Conservation (phyloP, 2,329 filamentous ascomycete genomes). For the Camptophora hylomeconis region DNA sequence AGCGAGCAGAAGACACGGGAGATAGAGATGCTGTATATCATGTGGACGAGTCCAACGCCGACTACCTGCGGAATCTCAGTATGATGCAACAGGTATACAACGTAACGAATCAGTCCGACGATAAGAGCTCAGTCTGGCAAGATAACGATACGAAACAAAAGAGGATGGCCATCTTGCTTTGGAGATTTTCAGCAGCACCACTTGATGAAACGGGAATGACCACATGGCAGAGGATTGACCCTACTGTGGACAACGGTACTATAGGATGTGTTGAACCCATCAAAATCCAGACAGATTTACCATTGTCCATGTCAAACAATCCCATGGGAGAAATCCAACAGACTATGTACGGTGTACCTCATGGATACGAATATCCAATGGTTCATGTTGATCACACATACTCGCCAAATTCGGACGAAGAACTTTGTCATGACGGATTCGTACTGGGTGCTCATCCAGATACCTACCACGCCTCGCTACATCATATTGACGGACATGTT, state of each 20-base stretch:
- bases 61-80: slow-evolving; percentile 28
- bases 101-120: slow-evolving; percentile 17
- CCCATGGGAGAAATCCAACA: too few species aligned
- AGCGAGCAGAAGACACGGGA: slow-evolving; percentile 24
- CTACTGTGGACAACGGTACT: too few species aligned
- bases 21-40: slow-evolving; percentile 20
- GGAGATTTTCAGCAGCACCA: slow-evolving; percentile 33
- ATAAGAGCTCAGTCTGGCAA: slow-evolving; percentile 18
- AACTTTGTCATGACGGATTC: slow-evolving; percentile 11
- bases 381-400: too few species aligned
- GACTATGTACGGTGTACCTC: too few species aligned
- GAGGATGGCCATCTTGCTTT: slow-evolving; percentile 31
- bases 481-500: not conserved
- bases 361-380: too few species aligned
- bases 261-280: too few species aligned
- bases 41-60: slow-evolving; percentile 24
- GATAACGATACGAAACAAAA: slow-evolving; percentile 21
- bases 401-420: slow-evolving; percentile 8
- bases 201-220: slow-evolving; percentile 28
- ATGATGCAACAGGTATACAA: slow-evolving; percentile 34
- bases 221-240: slow-evolving; percentile 30
- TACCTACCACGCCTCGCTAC: not conserved
- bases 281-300: too few species aligned
- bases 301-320: too few species aligned
- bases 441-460: slow-evolving; percentile 1